Evolutionary conservation across 805 yeast species (phyloP), one percentile per base, ranked within the genome.

Genomic region (Candida coleopterorum): DNA sequence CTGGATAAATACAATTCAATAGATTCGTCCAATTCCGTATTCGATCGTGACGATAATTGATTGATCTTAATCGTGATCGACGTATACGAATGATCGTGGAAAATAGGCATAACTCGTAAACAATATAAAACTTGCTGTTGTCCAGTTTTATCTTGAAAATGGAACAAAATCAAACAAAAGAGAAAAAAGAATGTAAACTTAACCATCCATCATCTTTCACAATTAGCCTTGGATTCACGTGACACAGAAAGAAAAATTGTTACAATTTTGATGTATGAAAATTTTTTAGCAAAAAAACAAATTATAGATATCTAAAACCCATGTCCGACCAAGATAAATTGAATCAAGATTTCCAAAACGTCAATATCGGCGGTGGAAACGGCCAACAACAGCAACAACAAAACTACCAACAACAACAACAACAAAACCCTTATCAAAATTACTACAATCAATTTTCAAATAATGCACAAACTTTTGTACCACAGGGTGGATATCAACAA

Each of bases 31-130:
- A 63, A 67, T 29, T 66, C 72, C 18, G 61, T 62, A 24, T 61
- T 60, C 3, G 70, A 56, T 17, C 65, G 60, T 4, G 76, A 67
- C 22, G 68, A 47, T 32, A 79, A 62, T 43, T 72, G 70, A 47
- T 81, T 74, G 46, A 80, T 68, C 38, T 74, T 75, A 25, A 79
- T 77, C 0, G 89, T 81, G 42, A 84, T 77, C 1, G 85, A 78
- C 0, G 90, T 79, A 44, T 74, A 73, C n/a, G 77, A 81, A 45
- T 77, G 85, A 29, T 73, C 84, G 14, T 49, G 44, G 35, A 58
- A 58, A 21, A 56, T 44, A 5, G 60, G 55, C 62, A 56, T 53
- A 38, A 29, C 18, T n/a, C n/a, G n/a, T n/a, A n/a, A n/a, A n/a
- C n/a, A n/a, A n/a, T n/a, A n/a, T n/a, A n/a, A n/a, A n/a, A n/a